Base-by-base conservation (phyloP, 2,329 filamentous ascomycete genomes). In the Thielaviopsis populi region DNA sequence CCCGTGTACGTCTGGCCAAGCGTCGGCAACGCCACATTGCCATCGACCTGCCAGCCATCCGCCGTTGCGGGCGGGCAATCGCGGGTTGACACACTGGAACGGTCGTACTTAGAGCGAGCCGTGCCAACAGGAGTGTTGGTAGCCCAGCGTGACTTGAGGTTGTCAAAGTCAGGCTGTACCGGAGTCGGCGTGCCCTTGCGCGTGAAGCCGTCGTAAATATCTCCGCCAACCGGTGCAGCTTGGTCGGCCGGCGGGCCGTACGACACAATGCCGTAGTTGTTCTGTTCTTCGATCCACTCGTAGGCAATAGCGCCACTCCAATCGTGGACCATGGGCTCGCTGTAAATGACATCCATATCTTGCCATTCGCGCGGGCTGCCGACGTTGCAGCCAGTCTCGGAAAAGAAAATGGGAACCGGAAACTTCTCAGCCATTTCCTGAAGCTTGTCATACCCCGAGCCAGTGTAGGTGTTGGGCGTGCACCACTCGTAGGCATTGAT, bases 401-500 rank as follows among this genome's bases (percentile, higher is more conserved):
- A 91, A 75, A 95, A 89, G 78, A 91, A 91, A 69, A 94, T 89
- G 22, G 89, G 90, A n/a, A 95, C 83, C 58, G 84, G 86, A 73
- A 90, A 91, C 69, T 82, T 74, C 43, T 80, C 79, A 5, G 87
- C 84, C 68, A 87, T 84, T 62, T 78, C 73, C 72, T 90, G 80
- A 33, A 95, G 82, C 67, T 78, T 77, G 58, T 77, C 71, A 75
- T 95, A 95, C 65, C 88, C 89, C 1, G 89, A 83, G 5, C 73
- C 76, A 30, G 76, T 68, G 74, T 84, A 91, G 4, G 72, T 74
- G 64, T 77, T 76, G 27, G 77, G 75, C 67, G 85, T 85, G 69
- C 86, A 89, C 86, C 86, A 89, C 71, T 90, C 87, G 73, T 95
- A 94, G 59, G 88, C 88, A 72, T 96, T 95, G 67, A 95, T 78